These are phyloP conservation scores for Oryza glumipatula DNA, from an alignment of 176 grass and related monocot genomes.

Conservation along the genomic window DNA sequence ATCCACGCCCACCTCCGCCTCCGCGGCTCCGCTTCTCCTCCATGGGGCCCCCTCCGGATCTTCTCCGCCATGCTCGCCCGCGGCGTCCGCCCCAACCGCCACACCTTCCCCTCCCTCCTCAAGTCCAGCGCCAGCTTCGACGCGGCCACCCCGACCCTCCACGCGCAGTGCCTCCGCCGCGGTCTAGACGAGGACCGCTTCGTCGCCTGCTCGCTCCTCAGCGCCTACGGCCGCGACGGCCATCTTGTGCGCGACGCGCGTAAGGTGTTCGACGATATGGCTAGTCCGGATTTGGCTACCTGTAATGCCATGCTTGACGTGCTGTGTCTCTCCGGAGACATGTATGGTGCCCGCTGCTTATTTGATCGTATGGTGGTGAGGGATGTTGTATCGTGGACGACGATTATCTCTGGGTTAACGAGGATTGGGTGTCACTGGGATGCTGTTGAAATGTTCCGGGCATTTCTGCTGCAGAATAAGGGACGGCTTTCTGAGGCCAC, in stretches of 20 bases:
- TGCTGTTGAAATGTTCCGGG: slow-evolving; percentile 52
- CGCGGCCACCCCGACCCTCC: slow-evolving; percentile 36
- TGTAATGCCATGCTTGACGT: slow-evolving; percentile 76
- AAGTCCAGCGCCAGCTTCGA: slow-evolving; percentile 39
- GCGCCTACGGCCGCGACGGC: slow-evolving; percentile 42
- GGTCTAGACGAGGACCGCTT: slow-evolving; percentile 61
- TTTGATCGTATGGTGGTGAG: slow-evolving; percentile 51
- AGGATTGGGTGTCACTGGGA: slow-evolving; percentile 41
- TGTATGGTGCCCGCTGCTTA: slow-evolving; percentile 33
- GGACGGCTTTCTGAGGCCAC: slow-evolving; percentile 60
- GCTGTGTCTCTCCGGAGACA: slow-evolving; percentile 37
- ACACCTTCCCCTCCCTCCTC: slow-evolving; percentile 74
- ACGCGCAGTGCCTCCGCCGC: slow-evolving; percentile 63
- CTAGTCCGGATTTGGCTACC: slow-evolving; percentile 55
- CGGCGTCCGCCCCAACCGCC: slow-evolving; percentile 59
- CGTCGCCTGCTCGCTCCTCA: slow-evolving; percentile 66
- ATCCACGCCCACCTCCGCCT: slow-evolving; percentile 57
- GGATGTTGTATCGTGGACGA: slow-evolving; percentile 72
- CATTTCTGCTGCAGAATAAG: slow-evolving; percentile 35
- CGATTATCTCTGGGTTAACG: slow-evolving; percentile 60
- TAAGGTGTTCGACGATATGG: slow-evolving; percentile 74
- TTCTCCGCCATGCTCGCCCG: slow-evolving; percentile 62
- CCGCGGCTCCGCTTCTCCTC: not conserved
- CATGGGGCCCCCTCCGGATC: slow-evolving; percentile 48
- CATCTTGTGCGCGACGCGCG: slow-evolving; percentile 36